Evolutionary conservation across 2,329 filamentous ascomycete genomes (phyloP).

Genomic region (Stemphylium beticola): DNA sequence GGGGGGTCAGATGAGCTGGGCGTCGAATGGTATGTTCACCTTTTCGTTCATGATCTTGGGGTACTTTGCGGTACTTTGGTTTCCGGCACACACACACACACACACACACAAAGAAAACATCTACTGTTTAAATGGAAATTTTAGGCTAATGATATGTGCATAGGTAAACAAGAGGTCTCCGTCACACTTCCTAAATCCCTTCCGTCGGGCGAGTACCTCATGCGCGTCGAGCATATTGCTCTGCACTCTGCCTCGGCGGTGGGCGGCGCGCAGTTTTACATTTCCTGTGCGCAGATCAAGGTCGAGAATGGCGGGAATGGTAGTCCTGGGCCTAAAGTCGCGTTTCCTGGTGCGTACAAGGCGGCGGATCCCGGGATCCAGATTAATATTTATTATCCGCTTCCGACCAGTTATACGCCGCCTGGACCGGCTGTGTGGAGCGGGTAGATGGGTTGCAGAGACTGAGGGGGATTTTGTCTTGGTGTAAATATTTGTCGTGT

Average conservation of each 20-base stretch:
- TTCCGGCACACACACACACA: too few species aligned
- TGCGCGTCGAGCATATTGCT: conserved; percentile 56
- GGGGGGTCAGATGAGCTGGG: conserved; percentile 36
- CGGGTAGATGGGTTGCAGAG: conserved; percentile 12
- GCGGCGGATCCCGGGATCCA: conserved; percentile 32
- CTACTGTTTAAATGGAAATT: too few species aligned
- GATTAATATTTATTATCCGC: conserved; percentile 38
- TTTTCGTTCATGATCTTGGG: too few species aligned
- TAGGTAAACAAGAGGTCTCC: conserved; percentile 25
- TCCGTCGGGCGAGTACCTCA: conserved; percentile 54
- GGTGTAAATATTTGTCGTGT: not conserved
- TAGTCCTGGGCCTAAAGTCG: conserved; percentile 43
- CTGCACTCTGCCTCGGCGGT: conserved; percentile 48
- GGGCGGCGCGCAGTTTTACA: conserved; percentile 52
- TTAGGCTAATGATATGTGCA: too few species aligned
- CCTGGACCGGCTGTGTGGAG: conserved; percentile 29
- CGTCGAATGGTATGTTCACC: conserved; percentile 19
- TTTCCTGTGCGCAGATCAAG: conserved; percentile 54
- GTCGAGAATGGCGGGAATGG: conserved; percentile 48
- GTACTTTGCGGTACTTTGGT: too few species aligned
- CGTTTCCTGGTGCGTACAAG: conserved; percentile 50
- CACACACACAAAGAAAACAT: too few species aligned
- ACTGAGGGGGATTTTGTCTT: not conserved
- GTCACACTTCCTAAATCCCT: conserved; percentile 50
- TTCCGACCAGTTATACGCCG: conserved; percentile 27